Evolutionary conservation across 2,329 filamentous ascomycete species (phyloP), one percentile per base, ranked within the genome.

Genomic region (Diaporthe citrichinensis): DNA sequence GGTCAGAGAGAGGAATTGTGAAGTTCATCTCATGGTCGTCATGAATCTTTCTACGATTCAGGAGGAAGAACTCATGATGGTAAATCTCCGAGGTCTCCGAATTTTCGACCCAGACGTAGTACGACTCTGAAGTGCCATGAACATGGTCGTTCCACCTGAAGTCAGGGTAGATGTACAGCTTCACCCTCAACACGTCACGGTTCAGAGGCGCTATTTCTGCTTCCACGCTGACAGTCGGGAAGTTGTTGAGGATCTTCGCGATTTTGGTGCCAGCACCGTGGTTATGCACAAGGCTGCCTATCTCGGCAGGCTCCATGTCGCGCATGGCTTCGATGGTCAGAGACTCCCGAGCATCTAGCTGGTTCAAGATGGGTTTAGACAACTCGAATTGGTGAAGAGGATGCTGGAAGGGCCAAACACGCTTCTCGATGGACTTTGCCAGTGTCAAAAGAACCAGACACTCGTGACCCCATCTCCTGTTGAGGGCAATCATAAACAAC

Each of bases 21-120:
- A 99, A 99, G 84, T 97, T 98, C 65, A 99, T 90, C 84, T 99
- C 97, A 80, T 99, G 97, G n/a, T 97, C 94, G 82, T 98, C 96
- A 79, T 98, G 92, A 3, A 99, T 88, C 87, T 98, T 98, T 84
- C 92, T 94, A 78, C 95, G 90, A 77, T 92, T 97, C 8, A 99
- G 89, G 74, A 99, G 97, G 85, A 99, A 98, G 84, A 94, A 98
- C 83, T 99, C 97, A 78, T 98, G 95, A 80, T 99, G 97, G 80
- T 98, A 98, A 55, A 99, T 98, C 84, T 98, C 96, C 0, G 95
- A 96, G 0, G 96, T 98, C 80, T 98, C 97, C 0, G 96, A 98
- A 82, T 98, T 98, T 84, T 99, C 97, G 4, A 99, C 96, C 97
- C 97, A 99, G 75, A 99, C 94, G 90, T 97, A 99, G 85, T 97